phyloP scores from a whole-genome alignment of 352 stramenopile genomes.

The Plasmopara muralis region DNA sequence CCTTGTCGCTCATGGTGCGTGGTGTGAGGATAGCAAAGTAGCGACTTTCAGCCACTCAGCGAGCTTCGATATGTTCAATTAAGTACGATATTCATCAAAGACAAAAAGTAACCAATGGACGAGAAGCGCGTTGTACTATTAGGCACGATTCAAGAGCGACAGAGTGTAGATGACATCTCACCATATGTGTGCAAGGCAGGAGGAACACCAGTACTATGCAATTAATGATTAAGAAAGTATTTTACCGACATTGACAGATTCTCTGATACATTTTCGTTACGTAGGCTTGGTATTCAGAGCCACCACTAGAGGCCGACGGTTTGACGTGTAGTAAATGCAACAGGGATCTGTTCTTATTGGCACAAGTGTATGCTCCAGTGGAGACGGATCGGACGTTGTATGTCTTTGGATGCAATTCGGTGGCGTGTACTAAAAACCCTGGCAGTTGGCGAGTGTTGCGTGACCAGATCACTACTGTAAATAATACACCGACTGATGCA shows the following conservation, averaged over 20 bases:
- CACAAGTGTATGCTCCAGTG: slow-evolving; percentile 75
- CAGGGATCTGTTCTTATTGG: slow-evolving; percentile 57
- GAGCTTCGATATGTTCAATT: neutral
- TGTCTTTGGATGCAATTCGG: slow-evolving; percentile 80
- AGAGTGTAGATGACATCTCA: slow-evolving; percentile 53
- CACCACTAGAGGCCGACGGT: slow-evolving; percentile 28
- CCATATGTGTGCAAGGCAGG: slow-evolving; percentile 75
- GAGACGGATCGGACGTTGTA: slow-evolving; percentile 71
- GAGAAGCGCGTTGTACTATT: slow-evolving; percentile 58
- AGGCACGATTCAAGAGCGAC: slow-evolving; percentile 58
- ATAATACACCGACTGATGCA: slow-evolving; percentile 1
- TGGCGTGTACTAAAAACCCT: slow-evolving; percentile 49
- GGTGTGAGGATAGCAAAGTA: too few species aligned
- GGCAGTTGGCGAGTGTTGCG: slow-evolving; percentile 74
- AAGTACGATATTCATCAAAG: slow-evolving; percentile 21
- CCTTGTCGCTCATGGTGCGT: slow-evolving; percentile 20
- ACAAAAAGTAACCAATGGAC: slow-evolving; percentile 29
- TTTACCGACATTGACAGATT: neutral
- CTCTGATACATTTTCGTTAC: slow-evolving; percentile 1
- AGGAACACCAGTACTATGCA: slow-evolving; percentile 41
- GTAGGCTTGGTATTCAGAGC: slow-evolving; percentile 51
- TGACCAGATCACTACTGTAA: slow-evolving; percentile 33
- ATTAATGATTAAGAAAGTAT: slow-evolving; percentile 6
- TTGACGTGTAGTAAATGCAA: slow-evolving; percentile 57
- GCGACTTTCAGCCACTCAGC: slow-evolving; percentile 17